Evolutionary conservation across 129 eudicot species (phyloP).

Genomic region (Ambrosia trifida): DNA sequence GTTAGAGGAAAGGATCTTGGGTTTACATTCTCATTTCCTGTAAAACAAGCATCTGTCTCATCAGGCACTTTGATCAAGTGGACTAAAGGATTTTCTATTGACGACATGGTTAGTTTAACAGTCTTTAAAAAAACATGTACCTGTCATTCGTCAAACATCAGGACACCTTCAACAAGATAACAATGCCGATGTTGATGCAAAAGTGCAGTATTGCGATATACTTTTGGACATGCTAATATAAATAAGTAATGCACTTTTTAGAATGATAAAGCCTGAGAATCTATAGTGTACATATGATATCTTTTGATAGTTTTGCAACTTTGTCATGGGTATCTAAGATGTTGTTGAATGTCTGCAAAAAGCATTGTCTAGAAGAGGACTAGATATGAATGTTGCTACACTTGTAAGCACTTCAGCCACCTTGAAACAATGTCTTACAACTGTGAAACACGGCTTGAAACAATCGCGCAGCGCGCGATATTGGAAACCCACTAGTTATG

Average conservation of each 20-base stretch:
- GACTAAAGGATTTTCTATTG: slow-evolving; percentile 88
- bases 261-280: background rate
- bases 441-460: no score
- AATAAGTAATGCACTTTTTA: background rate
- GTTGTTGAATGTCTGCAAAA: slow-evolving; percentile 64
- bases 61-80: slow-evolving; percentile 82
- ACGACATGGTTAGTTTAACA: slow-evolving; percentile 72
- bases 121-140: background rate
- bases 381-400: slow-evolving; percentile 78
- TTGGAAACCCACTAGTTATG: no score
- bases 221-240: background rate
- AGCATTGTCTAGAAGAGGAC: slow-evolving; percentile 65
- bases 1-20: slow-evolving; percentile 69
- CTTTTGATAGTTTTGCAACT: slow-evolving; percentile 14
- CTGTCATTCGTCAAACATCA: slow-evolving; percentile 14
- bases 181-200: slow-evolving; percentile 4
- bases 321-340: slow-evolving; percentile 33
- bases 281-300: background rate
- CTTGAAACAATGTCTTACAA: no score
- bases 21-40: slow-evolving; percentile 88
- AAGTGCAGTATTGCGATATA: background rate
- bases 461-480: no score
- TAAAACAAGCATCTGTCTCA: slow-evolving; percentile 70
- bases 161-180: background rate
- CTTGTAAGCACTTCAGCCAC: slow-evolving; percentile 55